Evolutionary conservation across 345 rosid genomes (phyloP).

Genomic region (Nephelium lappaceum): DNA sequence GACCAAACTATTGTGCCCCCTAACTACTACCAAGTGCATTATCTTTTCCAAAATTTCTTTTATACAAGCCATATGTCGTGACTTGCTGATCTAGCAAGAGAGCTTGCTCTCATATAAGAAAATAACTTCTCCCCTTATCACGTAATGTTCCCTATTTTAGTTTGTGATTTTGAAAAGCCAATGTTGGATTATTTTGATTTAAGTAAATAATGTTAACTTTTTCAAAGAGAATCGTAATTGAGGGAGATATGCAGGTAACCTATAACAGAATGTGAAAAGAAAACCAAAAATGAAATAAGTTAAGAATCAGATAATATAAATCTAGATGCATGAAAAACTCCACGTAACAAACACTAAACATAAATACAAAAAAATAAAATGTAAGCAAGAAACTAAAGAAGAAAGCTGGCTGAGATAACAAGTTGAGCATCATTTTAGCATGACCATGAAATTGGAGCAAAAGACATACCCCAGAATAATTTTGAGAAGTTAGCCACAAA

Average conservation of each 20-base stretch:
- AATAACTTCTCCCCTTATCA: background rate
- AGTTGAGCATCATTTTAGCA: background rate
- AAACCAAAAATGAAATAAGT: too few relatives aligned
- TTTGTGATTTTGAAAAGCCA: background rate
- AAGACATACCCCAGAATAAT: slow-evolving; percentile 48
- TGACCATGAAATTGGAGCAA: background rate
- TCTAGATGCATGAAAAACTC: slow-evolving; percentile 5
- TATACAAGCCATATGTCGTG: background rate
- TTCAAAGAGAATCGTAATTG: background rate
- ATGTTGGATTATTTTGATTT: background rate
- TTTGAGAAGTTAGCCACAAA: slow-evolving; percentile 58
- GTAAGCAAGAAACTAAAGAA: background rate
- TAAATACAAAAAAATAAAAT: background rate
- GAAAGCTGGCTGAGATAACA: slow-evolving; percentile 7
- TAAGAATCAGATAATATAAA: background rate
- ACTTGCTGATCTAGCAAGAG: background rate
- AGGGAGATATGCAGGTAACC: background rate
- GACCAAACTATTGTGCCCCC: too few relatives aligned
- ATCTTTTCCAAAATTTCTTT: background rate
- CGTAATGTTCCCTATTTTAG: background rate
- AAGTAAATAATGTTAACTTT: background rate
- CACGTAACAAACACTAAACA: background rate
- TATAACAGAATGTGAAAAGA: background rate
- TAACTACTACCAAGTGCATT: too few relatives aligned
- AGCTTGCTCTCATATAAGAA: background rate